These are phyloP conservation scores for Coelastrella sp. DNA, from an alignment of 139 green algal species.

Conservation along the genomic window DNA sequence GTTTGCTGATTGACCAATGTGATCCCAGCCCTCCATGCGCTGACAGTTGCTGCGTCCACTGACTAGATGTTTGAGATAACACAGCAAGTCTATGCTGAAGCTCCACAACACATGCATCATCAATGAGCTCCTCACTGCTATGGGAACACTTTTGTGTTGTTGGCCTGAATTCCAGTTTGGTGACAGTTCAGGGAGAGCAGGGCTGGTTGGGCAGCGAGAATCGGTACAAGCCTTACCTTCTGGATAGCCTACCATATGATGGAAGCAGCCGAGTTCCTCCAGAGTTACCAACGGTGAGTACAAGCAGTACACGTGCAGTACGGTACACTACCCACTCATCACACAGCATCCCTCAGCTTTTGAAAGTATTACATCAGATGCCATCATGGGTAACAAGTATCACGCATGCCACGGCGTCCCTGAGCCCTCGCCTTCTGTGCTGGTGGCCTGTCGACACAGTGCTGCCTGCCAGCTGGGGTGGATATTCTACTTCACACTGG, in stretches of 20 bases:
- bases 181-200: slow-evolving; percentile 15
- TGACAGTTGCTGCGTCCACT: too few species aligned
- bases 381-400: neutral
- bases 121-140: neutral
- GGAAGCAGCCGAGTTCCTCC: neutral
- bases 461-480: slow-evolving; percentile 59
- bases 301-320: neutral
- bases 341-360: neutral
- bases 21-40: neutral
- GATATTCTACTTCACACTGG: slow-evolving; percentile 25
- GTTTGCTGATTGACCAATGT: neutral
- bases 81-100: neutral
- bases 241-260: slow-evolving; percentile 32
- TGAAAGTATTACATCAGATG: neutral
- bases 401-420: too few species aligned
- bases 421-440: neutral
- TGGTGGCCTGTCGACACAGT: slow-evolving; percentile 37
- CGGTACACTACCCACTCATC: neutral
- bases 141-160: slow-evolving; percentile 36
- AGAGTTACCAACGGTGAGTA: slow-evolving; percentile 5
- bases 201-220: slow-evolving; percentile 29
- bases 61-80: neutral
- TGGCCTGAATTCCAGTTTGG: neutral
- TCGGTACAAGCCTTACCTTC: slow-evolving; percentile 14
- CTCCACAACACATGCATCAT: too few species aligned